A percentile compares a stretch with the other conserved stretches of the same genome.
phyloP scores from a whole-genome alignment of 257 asterid species.

The Rhazya stricta region DNA sequence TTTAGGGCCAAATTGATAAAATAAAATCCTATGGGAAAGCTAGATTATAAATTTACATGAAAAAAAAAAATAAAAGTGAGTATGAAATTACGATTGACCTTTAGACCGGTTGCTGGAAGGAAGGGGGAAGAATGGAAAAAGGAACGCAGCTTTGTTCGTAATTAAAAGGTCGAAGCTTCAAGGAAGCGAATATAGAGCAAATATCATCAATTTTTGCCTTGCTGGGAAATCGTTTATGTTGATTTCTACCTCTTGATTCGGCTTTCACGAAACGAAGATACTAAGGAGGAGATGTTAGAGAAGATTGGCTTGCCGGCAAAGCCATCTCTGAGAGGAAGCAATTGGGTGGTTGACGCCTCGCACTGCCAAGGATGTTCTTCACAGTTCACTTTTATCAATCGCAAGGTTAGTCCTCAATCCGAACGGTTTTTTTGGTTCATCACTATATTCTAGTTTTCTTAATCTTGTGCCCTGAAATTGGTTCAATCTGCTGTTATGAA shows the following conservation, averaged over 20 bases:
- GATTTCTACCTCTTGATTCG: background rate
- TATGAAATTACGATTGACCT: too few relatives aligned
- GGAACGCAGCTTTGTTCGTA: background rate
- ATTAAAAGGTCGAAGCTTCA: background rate
- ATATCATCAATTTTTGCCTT: background rate
- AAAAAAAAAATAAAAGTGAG: too few relatives aligned
- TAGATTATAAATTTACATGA: too few relatives aligned
- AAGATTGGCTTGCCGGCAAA: conserved; percentile 87
- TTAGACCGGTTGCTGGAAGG: background rate
- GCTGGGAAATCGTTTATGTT: background rate
- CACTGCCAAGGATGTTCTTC: conserved; percentile 97
- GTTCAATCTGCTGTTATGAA: background rate
- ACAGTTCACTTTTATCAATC: conserved; percentile 93
- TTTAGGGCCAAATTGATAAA: too few relatives aligned
- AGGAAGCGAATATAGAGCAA: background rate
- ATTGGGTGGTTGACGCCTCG: conserved; percentile 90
- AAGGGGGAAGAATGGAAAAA: background rate
- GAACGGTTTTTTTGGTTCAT: conserved; percentile 5
- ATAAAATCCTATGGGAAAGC: too few relatives aligned
- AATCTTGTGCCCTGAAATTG: conserved; percentile 10
- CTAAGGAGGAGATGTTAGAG: conserved; percentile 63
- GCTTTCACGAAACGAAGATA: background rate
- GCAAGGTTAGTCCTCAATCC: conserved; percentile 52
- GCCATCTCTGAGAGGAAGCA: conserved; percentile 80
- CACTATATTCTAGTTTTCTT: background rate